Evolutionary conservation across 805 yeast species (phyloP), one percentile per base, ranked within the genome.

Genomic region (Cyberlindnera maritima): DNA sequence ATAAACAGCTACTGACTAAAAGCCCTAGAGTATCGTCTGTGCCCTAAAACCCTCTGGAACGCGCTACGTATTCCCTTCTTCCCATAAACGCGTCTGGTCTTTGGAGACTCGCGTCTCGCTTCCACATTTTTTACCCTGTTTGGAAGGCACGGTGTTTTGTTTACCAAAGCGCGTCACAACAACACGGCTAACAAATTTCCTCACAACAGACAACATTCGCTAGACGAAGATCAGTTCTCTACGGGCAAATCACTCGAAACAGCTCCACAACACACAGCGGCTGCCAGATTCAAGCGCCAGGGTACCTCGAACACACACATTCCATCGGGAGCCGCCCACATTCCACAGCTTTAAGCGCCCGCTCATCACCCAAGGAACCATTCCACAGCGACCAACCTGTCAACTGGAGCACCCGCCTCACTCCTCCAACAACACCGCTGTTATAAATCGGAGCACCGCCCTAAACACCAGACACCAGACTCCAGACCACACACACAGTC

Each of bases 91-190:
- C 43, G 43, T 40, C 37, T 31, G 20, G 29, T 21, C 25, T 5
- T 21, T 12, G 19, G n/a, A n/a, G n/a, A n/a, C n/a, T n/a, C 32
- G 33, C 32, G 35, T 29, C 17, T 39, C 25, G 21, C 34, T 40
- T 39, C 31, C n/a, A 28, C 19, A 29, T 39, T n/a, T 17, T 19
- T 39, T 13, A 17, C 25, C 11, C 29, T n/a, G 20, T 34, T 13
- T 25, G 35, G 28, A 42, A 42, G 45, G 45, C 40, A 42, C 45
- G 45, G 40, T 32, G 36, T 35, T 34, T 19, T 41, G 39, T 41
- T 41, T 36, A 41, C 44, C 8, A 23, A 36, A 36, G 19, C 39
- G 39, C 39, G 39, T 36, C 15, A 21, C 21, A 17, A 18, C 7
- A 32, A 17, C n/a, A 34, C 37, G 20, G 37, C 37, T 34, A 34